Conservation (phyloP, 805 yeast genomes). For the Kodamaea kaohsiungensis region DNA sequence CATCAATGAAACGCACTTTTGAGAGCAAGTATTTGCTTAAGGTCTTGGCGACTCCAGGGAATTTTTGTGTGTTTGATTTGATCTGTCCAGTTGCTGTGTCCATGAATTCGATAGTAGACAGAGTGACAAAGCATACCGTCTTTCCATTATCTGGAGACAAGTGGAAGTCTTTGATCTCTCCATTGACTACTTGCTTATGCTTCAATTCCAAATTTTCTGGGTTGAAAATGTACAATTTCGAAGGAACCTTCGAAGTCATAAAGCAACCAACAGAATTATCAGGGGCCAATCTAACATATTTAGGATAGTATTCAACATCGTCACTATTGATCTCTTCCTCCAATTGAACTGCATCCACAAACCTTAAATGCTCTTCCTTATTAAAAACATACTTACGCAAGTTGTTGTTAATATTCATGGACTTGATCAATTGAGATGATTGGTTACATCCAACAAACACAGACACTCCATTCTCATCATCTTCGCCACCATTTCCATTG, state of each 20-base stretch:
- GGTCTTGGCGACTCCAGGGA: constrained; percentile 19
- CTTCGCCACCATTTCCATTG: constrained; percentile 11
- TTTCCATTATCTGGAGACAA: constrained; percentile 65
- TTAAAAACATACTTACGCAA: constrained; percentile 65
- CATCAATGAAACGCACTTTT: constrained; percentile 44
- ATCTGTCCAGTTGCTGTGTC: constrained; percentile 49
- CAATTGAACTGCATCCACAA: constrained; percentile 60
- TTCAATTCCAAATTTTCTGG: constrained; percentile 53
- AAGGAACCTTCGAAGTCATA: constrained; percentile 67
- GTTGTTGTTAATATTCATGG: constrained; percentile 66
- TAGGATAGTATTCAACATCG: constrained; percentile 57
- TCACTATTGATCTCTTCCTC: constrained; percentile 42
- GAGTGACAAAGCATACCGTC: constrained; percentile 62
- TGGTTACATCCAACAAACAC: constrained; percentile 81
- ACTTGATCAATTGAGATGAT: constrained; percentile 52
- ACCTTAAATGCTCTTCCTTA: constrained; percentile 58
- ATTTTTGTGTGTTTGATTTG: constrained; percentile 26
- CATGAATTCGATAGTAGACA: constrained; percentile 50
- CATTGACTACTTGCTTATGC: constrained; percentile 53
- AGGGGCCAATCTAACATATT: constrained; percentile 55
- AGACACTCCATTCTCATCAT: constrained; percentile 38
- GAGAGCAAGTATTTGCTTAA: constrained; percentile 34
- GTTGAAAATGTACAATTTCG: constrained; percentile 62
- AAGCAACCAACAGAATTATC: constrained; percentile 67
- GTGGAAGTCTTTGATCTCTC: constrained; percentile 60